Evolutionary conservation across 2,329 filamentous ascomycete genomes (phyloP).

Genomic region (Beauveria bassiana): DNA sequence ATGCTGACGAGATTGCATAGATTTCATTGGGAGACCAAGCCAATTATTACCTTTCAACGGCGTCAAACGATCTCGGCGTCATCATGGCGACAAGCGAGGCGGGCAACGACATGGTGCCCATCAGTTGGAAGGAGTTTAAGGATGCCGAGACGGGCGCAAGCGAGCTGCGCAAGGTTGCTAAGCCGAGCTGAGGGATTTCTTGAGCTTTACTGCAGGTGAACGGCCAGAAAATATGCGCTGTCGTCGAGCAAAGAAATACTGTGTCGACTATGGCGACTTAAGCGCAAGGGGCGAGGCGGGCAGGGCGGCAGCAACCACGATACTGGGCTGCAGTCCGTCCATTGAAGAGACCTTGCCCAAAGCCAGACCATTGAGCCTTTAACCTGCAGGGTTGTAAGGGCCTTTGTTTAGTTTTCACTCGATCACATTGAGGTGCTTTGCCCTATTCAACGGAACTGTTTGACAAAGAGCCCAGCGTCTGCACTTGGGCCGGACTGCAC

Average conservation of each 20-base stretch:
- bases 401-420: not conserved
- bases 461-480: not conserved
- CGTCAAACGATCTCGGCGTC: constrained; percentile 84
- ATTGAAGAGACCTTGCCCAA: not conserved
- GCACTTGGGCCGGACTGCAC: not conserved
- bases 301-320: not conserved
- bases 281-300: too few relatives aligned
- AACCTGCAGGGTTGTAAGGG: not conserved
- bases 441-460: not conserved
- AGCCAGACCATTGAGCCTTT: not conserved
- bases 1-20: constrained; percentile 28
- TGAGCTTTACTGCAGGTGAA: not conserved
- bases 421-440: not conserved
- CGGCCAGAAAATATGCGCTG: too few relatives aligned
- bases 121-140: constrained; percentile 91
- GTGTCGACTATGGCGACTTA: not conserved
- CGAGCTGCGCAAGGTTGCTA: constrained; percentile 87
- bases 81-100: constrained; percentile 85
- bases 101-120: constrained; percentile 84
- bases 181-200: constrained; percentile 60
- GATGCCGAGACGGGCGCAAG: constrained; percentile 70
- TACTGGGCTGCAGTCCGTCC: not conserved
- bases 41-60: constrained; percentile 92
- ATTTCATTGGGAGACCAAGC: constrained; percentile 89
- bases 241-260: not conserved